Evolutionary conservation across 1,284 basidiomycete species (phyloP), one percentile per base, ranked within the genome.

Genomic region (Cryptococcus jaspeensis): DNA sequence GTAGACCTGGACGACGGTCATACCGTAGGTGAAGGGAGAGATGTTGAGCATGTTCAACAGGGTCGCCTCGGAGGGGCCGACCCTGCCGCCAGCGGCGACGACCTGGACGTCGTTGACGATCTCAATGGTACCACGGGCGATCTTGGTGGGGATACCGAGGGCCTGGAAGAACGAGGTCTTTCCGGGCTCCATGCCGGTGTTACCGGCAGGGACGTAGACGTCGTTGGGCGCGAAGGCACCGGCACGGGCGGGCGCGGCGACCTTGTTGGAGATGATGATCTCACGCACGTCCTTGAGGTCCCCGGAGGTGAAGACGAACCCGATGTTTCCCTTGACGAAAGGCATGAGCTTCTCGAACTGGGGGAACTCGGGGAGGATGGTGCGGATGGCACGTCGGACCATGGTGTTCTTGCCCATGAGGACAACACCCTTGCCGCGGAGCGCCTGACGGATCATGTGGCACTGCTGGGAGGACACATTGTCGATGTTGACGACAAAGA

Each of bases 341-440:
- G 94, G 95, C 64, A 99, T 87, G 78, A 99, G 87, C 78, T 87
- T 89, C 83, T 99, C 95, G 83, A 89, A 94, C 76, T 93, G 87
- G 63, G 96, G 95, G 83, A 82, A 85, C 75, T 98, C 95, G 67
- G 84, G 61, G 73, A 98, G 84, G 79, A 98, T 86, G 76, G 87
- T 84, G 70, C 95, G 92, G 67, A 99, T 85, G 59, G 93, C 95
- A 77, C 95, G 92, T 81, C 95, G 91, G 73, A 98, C 94, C 96
- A 99, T 98, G 78, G 96, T 99, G 88, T 99, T 99, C 84, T 99
- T 99, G 78, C 95, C 95, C 96, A 99, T 99, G 72, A 99, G 81
- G 66, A 99, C 94, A 60, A 93, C 83, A 84, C 90, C 96, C 80
- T 92, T 93, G 75, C 92, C 92, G 73, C 96, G 92, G 79, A 99